Evolutionary conservation across 202 grass and related monocot species (phyloP).

Genomic region (Brachypodium distachyon): DNA sequence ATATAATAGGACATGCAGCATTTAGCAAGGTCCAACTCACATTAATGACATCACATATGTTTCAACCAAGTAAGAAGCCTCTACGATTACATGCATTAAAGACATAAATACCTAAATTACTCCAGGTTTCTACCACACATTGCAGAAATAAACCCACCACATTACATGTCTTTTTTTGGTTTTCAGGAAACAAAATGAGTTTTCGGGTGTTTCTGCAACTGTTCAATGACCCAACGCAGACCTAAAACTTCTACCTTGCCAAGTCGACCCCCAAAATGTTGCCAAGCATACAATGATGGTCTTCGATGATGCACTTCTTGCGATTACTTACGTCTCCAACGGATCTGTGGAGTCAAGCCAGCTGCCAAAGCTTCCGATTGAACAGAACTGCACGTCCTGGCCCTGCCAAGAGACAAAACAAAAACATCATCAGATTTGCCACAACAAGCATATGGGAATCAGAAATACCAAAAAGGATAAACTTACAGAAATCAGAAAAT

Average conservation of each 20-base stretch:
- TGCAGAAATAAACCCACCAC: neutral
- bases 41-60: neutral
- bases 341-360: conserved; percentile 52
- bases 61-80: neutral
- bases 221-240: neutral
- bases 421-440: conserved; percentile 6
- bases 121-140: neutral
- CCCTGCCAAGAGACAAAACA: neutral
- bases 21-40: neutral
- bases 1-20: neutral
- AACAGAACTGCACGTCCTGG: conserved; percentile 70
- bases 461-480: neutral
- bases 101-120: neutral
- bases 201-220: neutral
- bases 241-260: neutral
- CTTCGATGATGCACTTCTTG: neutral
- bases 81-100: neutral
- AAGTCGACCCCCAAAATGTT: conserved; percentile 25
- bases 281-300: neutral
- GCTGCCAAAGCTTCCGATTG: conserved; percentile 59
- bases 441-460: neutral
- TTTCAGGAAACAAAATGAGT: neutral
- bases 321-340: neutral
- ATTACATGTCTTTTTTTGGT: neutral
- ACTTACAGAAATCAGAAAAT: conserved; percentile 62